Base-by-base conservation (phyloP, 2,329 filamentous ascomycete genomes). In the Stromatinia cepivora region DNA sequence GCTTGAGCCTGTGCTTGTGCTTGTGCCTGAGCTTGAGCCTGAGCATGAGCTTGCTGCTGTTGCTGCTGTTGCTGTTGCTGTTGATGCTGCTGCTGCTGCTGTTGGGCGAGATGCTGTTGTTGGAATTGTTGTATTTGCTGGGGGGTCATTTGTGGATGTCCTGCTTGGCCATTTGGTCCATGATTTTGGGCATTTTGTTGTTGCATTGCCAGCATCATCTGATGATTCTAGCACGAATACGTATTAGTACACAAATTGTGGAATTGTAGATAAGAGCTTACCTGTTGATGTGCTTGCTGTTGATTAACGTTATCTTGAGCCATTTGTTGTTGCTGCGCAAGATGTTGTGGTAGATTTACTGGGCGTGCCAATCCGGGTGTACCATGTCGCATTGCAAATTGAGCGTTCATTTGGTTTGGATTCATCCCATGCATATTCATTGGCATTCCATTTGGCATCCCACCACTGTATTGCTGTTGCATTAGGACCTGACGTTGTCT, bases 371-470 rank as follows among this genome's bases (percentile, higher is more conserved):
- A 79, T 28, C 63, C 52, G 20, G 76, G 75, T 61, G 74, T 73
- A 66, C 80, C 80, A 71, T 85, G 80, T 74, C 87, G 82, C 57
- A 84, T 83, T 58, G 84, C 80, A 46, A 86, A 78, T 74, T 87
- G 86, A 73, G 79, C 80, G 59, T 79, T 85, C 76, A 87, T 83
- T 70, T 81, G 74, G 78, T 74, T 83, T 45, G 65, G 62, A 20
- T 64, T 69, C 61, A 63, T 63, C 31, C 31, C 61, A 63, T 63
- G 64, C 52, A 66, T 58, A n/a, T 45, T 58, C 39, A 63, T 50
- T 20, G 61, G 61, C 78, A 88, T 85, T 4, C 81, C 83, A 77
- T 89, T 86, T 48, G 81, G 84, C 78, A 88, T 85, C 4, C 81
- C 83, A 71, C 84, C 83, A 59, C 79, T 82, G 69, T 80, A 82